Percentiles rank a stretch among this genome's conserved stretches.
These are phyloP conservation scores for Talaromyces sp. DNA, from an alignment of 2,329 filamentous ascomycete genomes.

Conservation along the genomic window DNA sequence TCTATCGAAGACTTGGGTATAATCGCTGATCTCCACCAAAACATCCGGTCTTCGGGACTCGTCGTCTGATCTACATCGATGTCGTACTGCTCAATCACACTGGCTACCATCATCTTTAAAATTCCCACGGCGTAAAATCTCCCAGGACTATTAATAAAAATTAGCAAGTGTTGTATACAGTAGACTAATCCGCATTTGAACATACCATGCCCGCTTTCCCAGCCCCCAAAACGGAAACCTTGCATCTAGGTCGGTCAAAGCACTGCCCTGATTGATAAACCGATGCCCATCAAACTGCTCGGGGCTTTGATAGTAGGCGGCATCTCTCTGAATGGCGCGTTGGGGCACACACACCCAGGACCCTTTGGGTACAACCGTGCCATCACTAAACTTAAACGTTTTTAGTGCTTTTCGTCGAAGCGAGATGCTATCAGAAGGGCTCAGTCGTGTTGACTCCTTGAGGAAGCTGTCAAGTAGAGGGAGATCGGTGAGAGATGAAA, in stretches of 20 bases:
- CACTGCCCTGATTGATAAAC: background rate
- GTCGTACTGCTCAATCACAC: background rate
- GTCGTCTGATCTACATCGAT: background rate
- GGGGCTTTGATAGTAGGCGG: background rate
- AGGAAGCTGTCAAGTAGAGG: constrained; percentile 5
- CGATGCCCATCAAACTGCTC: background rate
- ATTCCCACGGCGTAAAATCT: background rate
- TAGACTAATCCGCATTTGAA: background rate
- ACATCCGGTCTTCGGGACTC: background rate
- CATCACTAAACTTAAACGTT: background rate
- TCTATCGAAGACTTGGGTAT: background rate
- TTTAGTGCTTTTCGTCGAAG: background rate
- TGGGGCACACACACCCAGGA: background rate
- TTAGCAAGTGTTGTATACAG: background rate
- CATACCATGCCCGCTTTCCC: background rate
- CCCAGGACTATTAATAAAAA: background rate
- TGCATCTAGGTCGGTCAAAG: background rate
- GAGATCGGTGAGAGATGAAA: background rate
- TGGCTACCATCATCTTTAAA: background rate
- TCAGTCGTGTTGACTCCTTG: constrained; percentile 5
- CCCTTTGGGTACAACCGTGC: background rate
- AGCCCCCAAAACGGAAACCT: background rate
- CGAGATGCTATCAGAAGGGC: constrained; percentile 1
- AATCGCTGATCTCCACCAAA: background rate
- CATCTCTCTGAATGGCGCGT: background rate